A percentile compares a stretch with the other conserved stretches of the same genome.
phyloP scores from a whole-genome alignment of 2,329 filamentous ascomycete genomes.

The Teratosphaeriaceae sp. region DNA sequence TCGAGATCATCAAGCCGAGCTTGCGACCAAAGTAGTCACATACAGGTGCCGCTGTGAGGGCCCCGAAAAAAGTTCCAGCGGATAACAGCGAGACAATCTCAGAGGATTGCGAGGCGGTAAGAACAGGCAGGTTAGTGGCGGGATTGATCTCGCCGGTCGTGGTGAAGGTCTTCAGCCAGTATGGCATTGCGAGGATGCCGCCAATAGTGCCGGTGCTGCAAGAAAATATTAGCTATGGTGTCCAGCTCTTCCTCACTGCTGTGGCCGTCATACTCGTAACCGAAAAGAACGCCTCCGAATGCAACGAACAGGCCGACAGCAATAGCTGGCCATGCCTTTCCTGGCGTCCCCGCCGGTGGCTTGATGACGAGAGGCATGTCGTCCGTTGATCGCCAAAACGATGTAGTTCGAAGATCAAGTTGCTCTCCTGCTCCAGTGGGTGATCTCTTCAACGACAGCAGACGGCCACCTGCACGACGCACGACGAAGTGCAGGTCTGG shows the following conservation, averaged over 20 bases:
- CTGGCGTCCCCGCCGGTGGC: slow-evolving; percentile 40
- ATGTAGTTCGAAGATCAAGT: not conserved
- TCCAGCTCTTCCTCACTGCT: no score
- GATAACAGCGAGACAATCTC: slow-evolving; percentile 77
- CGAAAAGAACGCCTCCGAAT: slow-evolving; percentile 36
- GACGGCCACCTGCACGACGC: no score
- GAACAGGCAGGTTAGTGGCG: slow-evolving; percentile 11
- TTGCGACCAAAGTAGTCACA: slow-evolving; percentile 67
- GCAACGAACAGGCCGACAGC: slow-evolving; percentile 36
- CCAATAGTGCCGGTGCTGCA: slow-evolving; percentile 31
- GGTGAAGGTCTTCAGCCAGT: slow-evolving; percentile 34
- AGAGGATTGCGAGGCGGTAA: slow-evolving; percentile 55
- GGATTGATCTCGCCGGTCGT: slow-evolving; percentile 26
- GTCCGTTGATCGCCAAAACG: not conserved
- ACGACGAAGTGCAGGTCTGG: no score
- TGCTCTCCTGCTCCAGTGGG: no score
- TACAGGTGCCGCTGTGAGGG: slow-evolving; percentile 62
- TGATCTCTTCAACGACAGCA: no score
- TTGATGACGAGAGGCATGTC: slow-evolving; percentile 39
- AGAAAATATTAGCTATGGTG: slow-evolving; percentile 16
- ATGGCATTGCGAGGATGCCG: slow-evolving; percentile 37
- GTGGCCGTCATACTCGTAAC: slow-evolving; percentile 34
- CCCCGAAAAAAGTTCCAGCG: slow-evolving; percentile 69
- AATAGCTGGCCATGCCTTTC: slow-evolving; percentile 41
- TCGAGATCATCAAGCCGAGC: slow-evolving; percentile 57